Conservation (phyloP, 2,329 filamentous ascomycete genomes). For the Aspergillus sojae region DNA sequence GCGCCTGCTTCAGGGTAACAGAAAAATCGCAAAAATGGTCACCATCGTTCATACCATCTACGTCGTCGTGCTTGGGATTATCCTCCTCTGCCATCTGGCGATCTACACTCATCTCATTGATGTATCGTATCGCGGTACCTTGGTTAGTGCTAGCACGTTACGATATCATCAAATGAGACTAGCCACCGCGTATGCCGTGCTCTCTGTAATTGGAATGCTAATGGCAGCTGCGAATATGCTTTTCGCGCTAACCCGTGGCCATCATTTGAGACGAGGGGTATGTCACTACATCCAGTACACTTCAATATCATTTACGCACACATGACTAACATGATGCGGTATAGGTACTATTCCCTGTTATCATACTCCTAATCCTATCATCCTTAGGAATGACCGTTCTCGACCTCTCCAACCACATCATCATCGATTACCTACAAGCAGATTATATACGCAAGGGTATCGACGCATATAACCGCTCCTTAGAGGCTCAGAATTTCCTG, state of each 20-base stretch:
- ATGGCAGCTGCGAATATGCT: slow-evolving; percentile 13
- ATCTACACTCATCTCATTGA: slow-evolving; percentile 9
- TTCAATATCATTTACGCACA: neutral
- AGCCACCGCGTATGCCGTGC: slow-evolving; percentile 9
- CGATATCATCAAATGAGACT: neutral
- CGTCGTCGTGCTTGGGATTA: slow-evolving; percentile 10
- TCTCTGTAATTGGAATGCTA: slow-evolving; percentile 15
- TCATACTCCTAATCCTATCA: slow-evolving; percentile 8
- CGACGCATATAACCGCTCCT: neutral
- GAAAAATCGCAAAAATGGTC: slow-evolving; percentile 1
- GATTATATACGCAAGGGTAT: neutral
- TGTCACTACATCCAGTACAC: neutral
- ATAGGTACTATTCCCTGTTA: slow-evolving; percentile 8
- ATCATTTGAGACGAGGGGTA: slow-evolving; percentile 14
- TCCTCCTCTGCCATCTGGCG: slow-evolving; percentile 13
- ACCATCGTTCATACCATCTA: slow-evolving; percentile 8
- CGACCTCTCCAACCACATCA: slow-evolving; percentile 6
- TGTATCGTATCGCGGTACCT: neutral
- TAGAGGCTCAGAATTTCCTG: slow-evolving; percentile 13
- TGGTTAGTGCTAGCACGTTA: no score
- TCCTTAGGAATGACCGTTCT: slow-evolving; percentile 12
- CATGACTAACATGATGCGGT: neutral
- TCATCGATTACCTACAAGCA: slow-evolving; percentile 3
- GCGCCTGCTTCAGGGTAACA: slow-evolving; percentile 13
- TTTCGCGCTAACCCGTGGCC: slow-evolving; percentile 7